Evolutionary conservation across 192 early-diverging fungal species (phyloP), one percentile per base, ranked within the genome.

Genomic region (Entophlyctis helioformis): DNA sequence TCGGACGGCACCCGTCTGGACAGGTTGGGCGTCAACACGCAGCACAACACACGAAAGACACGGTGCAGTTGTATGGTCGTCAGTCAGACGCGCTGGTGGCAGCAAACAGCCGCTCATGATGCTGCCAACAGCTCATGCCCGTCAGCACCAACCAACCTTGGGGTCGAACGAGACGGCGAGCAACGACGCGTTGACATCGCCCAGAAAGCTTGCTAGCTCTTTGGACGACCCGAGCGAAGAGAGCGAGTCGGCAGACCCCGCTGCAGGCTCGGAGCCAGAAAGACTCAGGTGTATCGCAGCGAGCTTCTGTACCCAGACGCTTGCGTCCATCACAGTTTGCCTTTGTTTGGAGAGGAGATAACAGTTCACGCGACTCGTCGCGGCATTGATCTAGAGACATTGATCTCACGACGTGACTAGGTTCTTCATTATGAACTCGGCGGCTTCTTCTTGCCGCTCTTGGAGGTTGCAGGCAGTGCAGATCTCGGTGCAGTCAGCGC

Each of bases 261-360:
- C 44, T 11, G 35, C 24, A 10, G 9, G 35, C 15, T 28, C 21
- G 3, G 44, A 18, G 18, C 49, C 39, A 15, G 25, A 16, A 0
- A 50, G 12, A 1, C 48, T 41, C 10, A 62, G 49, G 34, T 55
- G 53, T 11, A 56, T 34, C 41, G 44, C 53, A 12, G 55, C 44
- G 28, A 55, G 36, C 32, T 47, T 10, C 40, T 62, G 40, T 18
- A 62, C 27, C 59, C 59, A 62, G 10, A 16, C 42, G 35, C 21
- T 52, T 1, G 42, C 42, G 33, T 52, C 50, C 50, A 52, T 52
- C 46, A n/a, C n/a, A n/a, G n/a, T n/a, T n/a, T n/a, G n/a, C n/a
- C n/a, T n/a, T n/a, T n/a, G n/a, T n/a, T n/a, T n/a, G n/a, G n/a
- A n/a, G n/a, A n/a, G n/a, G n/a, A n/a, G n/a, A n/a, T n/a, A n/a